Evolutionary conservation across 2,329 filamentous ascomycete genomes (phyloP).

Genomic region (Plectosphaerella cucumerina): DNA sequence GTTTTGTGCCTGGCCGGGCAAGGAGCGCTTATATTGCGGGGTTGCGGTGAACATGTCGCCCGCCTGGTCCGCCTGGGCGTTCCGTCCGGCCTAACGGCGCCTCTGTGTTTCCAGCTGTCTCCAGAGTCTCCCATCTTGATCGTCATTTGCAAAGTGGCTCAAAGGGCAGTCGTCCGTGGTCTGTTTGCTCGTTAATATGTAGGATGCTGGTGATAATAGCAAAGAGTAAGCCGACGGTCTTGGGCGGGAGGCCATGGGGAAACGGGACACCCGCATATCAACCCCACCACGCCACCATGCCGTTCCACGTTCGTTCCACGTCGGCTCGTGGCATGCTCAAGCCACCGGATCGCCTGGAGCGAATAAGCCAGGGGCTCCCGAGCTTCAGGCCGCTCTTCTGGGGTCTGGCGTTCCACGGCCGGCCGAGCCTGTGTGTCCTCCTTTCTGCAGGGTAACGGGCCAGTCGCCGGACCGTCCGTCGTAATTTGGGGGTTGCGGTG

Average conservation of each 20-base stretch:
- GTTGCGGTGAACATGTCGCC: neutral
- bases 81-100: too few relatives aligned
- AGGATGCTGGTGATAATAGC: conserved; percentile 9
- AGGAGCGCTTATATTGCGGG: neutral
- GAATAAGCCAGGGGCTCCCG: too few relatives aligned
- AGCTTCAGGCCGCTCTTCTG: neutral
- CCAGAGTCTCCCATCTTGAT: too few relatives aligned
- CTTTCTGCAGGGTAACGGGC: too few relatives aligned
- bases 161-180: too few relatives aligned
- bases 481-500: too few relatives aligned
- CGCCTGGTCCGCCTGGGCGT: too few relatives aligned
- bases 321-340: neutral
- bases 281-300: neutral
- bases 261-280: neutral
- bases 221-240: conserved; percentile 18
- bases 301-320: neutral
- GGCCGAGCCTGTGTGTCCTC: neutral
- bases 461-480: too few relatives aligned
- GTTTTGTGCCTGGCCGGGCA: neutral
- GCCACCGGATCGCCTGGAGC: neutral
- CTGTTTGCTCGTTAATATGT: too few relatives aligned
- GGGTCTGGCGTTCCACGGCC: neutral
- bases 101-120: too few relatives aligned
- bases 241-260: too few relatives aligned
- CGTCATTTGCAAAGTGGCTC: too few relatives aligned